Evolutionary conservation across 768 basidiomycete genomes (phyloP).

Genomic region (Termitomyces sp.): DNA sequence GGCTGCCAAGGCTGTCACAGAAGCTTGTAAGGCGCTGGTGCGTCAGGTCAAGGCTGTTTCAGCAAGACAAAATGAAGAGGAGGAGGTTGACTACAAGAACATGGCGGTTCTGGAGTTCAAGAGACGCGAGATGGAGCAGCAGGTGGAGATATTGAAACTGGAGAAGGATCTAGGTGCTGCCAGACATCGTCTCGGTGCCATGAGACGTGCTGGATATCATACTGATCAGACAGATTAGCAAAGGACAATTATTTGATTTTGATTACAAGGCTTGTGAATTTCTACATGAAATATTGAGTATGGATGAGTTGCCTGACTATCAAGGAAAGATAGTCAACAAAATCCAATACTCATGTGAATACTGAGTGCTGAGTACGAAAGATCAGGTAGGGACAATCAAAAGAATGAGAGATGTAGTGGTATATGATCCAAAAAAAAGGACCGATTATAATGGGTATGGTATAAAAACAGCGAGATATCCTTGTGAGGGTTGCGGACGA

Average conservation of each 20-base stretch:
- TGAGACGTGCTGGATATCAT: conserved; percentile 89
- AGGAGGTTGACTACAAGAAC: conserved; percentile 84
- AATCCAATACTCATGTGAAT: background rate
- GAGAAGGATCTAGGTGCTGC: conserved; percentile 94
- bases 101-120: conserved; percentile 97
- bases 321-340: background rate
- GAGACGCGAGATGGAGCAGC: conserved; percentile 97
- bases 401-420: conserved; percentile 9
- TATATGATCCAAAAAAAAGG: conserved; percentile 15
- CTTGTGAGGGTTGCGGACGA: background rate
- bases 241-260: conserved; percentile 14
- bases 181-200: conserved; percentile 74
- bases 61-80: conserved; percentile 73
- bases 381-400: background rate
- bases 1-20: conserved; percentile 96
- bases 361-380: background rate
- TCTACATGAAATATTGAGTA: conserved; percentile 16
- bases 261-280: conserved; percentile 4
- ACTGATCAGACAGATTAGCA: conserved; percentile 73
- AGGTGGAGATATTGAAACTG: conserved; percentile 95
- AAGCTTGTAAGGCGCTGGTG: conserved; percentile 95
- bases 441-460: conserved; percentile 10
- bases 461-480: background rate
- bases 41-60: conserved; percentile 95
- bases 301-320: background rate